phyloP scores from a whole-genome alignment of 1,284 basidiomycete species.

The Mycena sp. region DNA sequence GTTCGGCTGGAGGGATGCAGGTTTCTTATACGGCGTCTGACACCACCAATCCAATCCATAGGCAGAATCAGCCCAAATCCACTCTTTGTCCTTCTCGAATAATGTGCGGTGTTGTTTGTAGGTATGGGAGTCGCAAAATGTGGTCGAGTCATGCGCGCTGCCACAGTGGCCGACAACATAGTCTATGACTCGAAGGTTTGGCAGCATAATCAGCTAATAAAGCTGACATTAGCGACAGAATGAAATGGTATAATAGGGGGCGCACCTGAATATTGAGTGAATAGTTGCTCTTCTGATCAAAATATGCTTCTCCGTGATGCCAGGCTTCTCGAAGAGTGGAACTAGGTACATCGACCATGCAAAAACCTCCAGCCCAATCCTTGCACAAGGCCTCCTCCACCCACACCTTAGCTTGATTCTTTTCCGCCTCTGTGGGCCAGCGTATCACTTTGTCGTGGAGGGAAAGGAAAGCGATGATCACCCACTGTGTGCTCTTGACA shows the following conservation, averaged over 20 bases:
- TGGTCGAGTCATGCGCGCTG: constrained; percentile 42
- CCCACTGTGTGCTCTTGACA: constrained; percentile 30
- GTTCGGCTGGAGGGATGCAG: background rate
- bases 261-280: constrained; percentile 35
- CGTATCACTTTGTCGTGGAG: constrained; percentile 6
- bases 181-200: constrained; percentile 43
- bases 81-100: background rate
- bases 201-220: constrained; percentile 27
- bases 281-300: constrained; percentile 48
- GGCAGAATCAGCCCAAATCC: constrained; percentile 14
- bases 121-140: constrained; percentile 20
- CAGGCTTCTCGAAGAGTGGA: constrained; percentile 41
- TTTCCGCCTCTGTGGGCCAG: constrained; percentile 7
- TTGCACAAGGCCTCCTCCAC: constrained; percentile 41
- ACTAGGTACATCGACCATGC: constrained; percentile 51
- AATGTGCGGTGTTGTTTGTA: background rate
- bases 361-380: constrained; percentile 45
- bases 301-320: constrained; percentile 46
- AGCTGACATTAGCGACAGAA: too few relatives aligned
- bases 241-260: background rate
- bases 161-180: constrained; percentile 40
- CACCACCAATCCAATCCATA: constrained; percentile 5
- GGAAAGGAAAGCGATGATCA: constrained; percentile 24
- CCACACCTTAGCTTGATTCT: constrained; percentile 42
- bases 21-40: constrained; percentile 23